Percentiles rank a stretch among this genome's conserved stretches.
Evolutionary conservation across 768 basidiomycete species (phyloP).

Genomic region (Pleurotus djamor): DNA sequence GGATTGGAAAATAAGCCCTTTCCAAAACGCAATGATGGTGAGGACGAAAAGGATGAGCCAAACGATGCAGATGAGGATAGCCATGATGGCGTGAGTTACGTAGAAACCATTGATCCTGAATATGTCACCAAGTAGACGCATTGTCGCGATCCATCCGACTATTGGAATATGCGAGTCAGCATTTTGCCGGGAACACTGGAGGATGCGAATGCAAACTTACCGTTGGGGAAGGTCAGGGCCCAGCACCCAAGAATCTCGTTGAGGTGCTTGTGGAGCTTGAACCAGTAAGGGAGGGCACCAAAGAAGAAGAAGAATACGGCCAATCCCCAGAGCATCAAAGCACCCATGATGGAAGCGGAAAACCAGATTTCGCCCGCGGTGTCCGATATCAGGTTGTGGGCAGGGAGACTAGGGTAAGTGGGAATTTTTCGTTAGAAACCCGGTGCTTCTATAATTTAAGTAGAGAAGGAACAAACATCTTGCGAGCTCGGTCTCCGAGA

Average conservation of each 20-base stretch:
- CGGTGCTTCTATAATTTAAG: not conserved
- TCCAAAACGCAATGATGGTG: slow-evolving; percentile 36
- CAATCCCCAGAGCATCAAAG: slow-evolving; percentile 40
- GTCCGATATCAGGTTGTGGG: slow-evolving; percentile 30
- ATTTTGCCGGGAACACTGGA: not conserved
- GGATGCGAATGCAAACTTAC: slow-evolving; percentile 14
- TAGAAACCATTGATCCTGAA: slow-evolving; percentile 36
- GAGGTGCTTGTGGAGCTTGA: slow-evolving; percentile 44
- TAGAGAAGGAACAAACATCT: slow-evolving; percentile 26
- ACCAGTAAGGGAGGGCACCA: slow-evolving; percentile 44
- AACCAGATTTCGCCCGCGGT: slow-evolving; percentile 44
- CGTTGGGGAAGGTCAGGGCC: slow-evolving; percentile 47
- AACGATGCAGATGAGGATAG: slow-evolving; percentile 32
- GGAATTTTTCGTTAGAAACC: not conserved
- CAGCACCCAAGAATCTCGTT: slow-evolving; percentile 47
- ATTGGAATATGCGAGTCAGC: not conserved
- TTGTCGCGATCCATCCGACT: slow-evolving; percentile 44
- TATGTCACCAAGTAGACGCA: slow-evolving; percentile 38
- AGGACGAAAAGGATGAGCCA: slow-evolving; percentile 40
- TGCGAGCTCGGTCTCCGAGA: slow-evolving; percentile 32
- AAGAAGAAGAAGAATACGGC: slow-evolving; percentile 46
- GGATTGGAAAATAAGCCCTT: slow-evolving; percentile 41
- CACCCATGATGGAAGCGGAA: slow-evolving; percentile 33
- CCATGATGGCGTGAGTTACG: slow-evolving; percentile 36
- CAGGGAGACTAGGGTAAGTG: slow-evolving; percentile 21